These are phyloP conservation scores for Sphenostylis stenocarpa DNA, from an alignment of 306 rosid species.

Conservation along the genomic window DNA sequence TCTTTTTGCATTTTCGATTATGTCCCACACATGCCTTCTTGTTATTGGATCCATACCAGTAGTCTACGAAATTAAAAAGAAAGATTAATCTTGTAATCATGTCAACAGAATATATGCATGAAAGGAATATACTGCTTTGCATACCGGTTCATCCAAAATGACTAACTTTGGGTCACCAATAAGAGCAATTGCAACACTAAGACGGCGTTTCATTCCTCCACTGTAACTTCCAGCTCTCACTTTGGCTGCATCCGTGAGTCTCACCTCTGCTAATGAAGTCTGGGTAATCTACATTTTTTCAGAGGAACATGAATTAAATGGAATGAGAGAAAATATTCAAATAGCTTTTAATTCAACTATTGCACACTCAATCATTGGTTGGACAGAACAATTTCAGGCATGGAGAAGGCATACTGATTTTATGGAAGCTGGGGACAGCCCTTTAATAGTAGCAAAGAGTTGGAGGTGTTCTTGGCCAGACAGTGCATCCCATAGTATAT, in stretches of 20 bases:
- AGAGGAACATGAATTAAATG: slow-evolving; percentile 26
- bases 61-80: slow-evolving; percentile 49
- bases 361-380: background rate
- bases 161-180: slow-evolving; percentile 85
- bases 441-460: slow-evolving; percentile 81
- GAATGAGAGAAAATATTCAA: background rate
- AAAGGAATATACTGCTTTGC: slow-evolving; percentile 21
- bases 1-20: slow-evolving; percentile 76
- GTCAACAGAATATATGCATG: slow-evolving; percentile 18
- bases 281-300: slow-evolving; percentile 50
- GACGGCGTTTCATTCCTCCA: slow-evolving; percentile 95
- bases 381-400: slow-evolving; percentile 19
- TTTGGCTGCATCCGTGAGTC: slow-evolving; percentile 70
- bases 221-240: slow-evolving; percentile 86
- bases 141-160: slow-evolving; percentile 88
- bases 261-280: slow-evolving; percentile 72
- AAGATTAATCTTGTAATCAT: slow-evolving; percentile 29
- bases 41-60: slow-evolving; percentile 97
- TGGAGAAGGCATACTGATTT: slow-evolving; percentile 51
- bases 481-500: slow-evolving; percentile 84
- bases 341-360: slow-evolving; percentile 3
- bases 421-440: slow-evolving; percentile 65
- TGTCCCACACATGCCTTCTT: slow-evolving; percentile 94
- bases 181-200: slow-evolving; percentile 88
- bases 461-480: slow-evolving; percentile 85